phyloP scores from a whole-genome alignment of 2,329 filamentous ascomycete genomes.

The Amylocarpus encephaloides region DNA sequence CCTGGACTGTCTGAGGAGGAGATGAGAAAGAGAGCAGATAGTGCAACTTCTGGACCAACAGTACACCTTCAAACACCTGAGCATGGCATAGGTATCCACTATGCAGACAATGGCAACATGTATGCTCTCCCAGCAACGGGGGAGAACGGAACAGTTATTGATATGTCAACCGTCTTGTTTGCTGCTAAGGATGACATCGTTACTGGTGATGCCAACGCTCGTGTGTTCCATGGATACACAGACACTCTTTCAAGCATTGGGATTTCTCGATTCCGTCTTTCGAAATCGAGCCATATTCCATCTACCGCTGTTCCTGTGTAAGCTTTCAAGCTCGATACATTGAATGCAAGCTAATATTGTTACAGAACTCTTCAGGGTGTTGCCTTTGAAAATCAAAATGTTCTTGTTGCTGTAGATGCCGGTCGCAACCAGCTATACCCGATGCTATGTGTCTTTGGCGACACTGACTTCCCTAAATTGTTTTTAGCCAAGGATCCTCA shows the following conservation, averaged over 20 bases:
- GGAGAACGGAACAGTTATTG: constrained; percentile 1
- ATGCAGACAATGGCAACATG: constrained; percentile 6
- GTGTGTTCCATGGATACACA: constrained; percentile 7
- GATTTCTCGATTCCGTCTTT: constrained; percentile 5
- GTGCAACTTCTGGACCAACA: not conserved
- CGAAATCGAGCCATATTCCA: constrained; percentile 1
- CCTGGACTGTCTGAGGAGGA: not conserved
- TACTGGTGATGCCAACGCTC: not conserved
- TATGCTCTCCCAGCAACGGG: not conserved
- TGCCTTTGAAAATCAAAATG: not conserved
- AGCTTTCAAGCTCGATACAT: not conserved
- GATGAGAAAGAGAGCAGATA: not conserved
- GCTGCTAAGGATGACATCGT: not conserved
- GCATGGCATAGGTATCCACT: constrained; percentile 5
- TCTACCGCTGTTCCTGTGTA: constrained; percentile 5
- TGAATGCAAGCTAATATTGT: not conserved
- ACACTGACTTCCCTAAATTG: constrained; percentile 4
- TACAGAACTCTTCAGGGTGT: constrained; percentile 1
- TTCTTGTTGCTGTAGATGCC: constrained; percentile 1
- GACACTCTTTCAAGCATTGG: constrained; percentile 2
- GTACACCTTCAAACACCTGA: constrained; percentile 3
- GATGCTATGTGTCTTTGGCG: constrained; percentile 3
- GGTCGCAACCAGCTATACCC: constrained; percentile 1
- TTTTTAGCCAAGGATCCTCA: constrained; percentile 1
- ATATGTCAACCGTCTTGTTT: constrained; percentile 7